These are phyloP conservation scores for Penicillium corylophilum DNA, from an alignment of 2,329 filamentous ascomycete species.

Conservation along the genomic window DNA sequence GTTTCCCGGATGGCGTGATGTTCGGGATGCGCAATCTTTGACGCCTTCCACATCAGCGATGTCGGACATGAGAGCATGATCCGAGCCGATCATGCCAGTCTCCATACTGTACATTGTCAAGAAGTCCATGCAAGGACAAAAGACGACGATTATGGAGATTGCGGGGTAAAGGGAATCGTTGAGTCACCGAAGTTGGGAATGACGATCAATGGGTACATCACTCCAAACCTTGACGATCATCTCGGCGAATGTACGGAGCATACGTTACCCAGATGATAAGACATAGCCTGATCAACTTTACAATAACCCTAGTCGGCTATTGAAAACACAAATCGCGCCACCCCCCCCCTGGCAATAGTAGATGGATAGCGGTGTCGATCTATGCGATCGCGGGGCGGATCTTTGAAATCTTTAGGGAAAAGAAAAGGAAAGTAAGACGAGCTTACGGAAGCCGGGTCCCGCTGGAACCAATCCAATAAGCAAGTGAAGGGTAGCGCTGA, in stretches of 20 bases:
- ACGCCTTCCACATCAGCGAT: slow-evolving; percentile 14
- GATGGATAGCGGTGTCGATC: slow-evolving; percentile 15
- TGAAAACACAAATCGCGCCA: background rate
- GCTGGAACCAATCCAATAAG: background rate
- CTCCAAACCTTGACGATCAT: slow-evolving; percentile 15
- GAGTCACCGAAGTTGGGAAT: slow-evolving; percentile 1
- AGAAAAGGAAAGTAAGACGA: slow-evolving; percentile 12
- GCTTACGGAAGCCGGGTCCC: background rate
- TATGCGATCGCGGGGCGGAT: slow-evolving; percentile 14
- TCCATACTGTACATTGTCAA: too few species aligned
- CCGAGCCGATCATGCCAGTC: slow-evolving; percentile 2
- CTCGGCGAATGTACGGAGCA: background rate
- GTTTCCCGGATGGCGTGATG: slow-evolving; percentile 16
- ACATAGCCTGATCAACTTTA: background rate
- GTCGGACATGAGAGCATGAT: slow-evolving; percentile 12
- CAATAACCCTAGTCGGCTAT: background rate
- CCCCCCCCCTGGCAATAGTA: slow-evolving; percentile 16
- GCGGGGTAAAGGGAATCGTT: slow-evolving; percentile 11
- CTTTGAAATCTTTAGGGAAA: slow-evolving; percentile 2
- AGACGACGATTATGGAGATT: slow-evolving; percentile 4
- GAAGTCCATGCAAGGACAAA: background rate
- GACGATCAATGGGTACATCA: slow-evolving; percentile 15
- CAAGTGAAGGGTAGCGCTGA: background rate
- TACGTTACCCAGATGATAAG: too few species aligned
- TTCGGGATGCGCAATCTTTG: slow-evolving; percentile 1